Base-by-base conservation (phyloP, 1,284 basidiomycete species). In the Kalmanozyma brasiliensis region DNA sequence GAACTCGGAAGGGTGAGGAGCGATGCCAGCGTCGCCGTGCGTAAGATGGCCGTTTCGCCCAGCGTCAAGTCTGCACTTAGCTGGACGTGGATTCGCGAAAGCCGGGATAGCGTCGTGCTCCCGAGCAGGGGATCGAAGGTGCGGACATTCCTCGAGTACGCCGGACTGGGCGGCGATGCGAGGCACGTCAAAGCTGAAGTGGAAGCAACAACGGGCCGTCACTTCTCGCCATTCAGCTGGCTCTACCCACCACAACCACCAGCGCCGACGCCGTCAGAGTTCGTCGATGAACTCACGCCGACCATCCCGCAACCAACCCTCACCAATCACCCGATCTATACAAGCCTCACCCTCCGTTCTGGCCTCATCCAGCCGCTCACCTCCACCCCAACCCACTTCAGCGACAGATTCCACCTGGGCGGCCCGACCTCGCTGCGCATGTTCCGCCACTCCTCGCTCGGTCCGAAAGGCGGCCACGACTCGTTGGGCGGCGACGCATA, bases 401-500 rank as follows among this genome's bases (percentile, higher is more conserved):
- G 87, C 32, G 96, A 99, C 83, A 88, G 93, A 5, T 95, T 94
- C 81, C 94, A 95, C 74, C 86, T 98, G 0, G 96, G 95, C 24
- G 96, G 95, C 0, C 94, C 96, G 0, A 89, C 90, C n/a, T 91
- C 88, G 44, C 86, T 98, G 2, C 86, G 96, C 23, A 90, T 90
- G 62, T 98, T 97, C 85, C 88, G 88, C 57, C 86, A 88, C 24
- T 94, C 93, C 76, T 87, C 90, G 1, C 85, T 98, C 82, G 96
- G 96, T 0, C 89, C 91, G 2, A 87, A 88, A 29, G 92, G 95
- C 76, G 87, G 88, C 23, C 78, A 13, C 4, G 87, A 98, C 81
- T 92, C 91, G 0, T 81, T 95, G 2, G 96, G 96, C 4, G 96
- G 94, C 3, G 92, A 95, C 74, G 74, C 94, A 20, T 91, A 89